Evolutionary conservation across 2,329 filamentous ascomycete species (phyloP).

Genomic region (Fusarium avenaceum): DNA sequence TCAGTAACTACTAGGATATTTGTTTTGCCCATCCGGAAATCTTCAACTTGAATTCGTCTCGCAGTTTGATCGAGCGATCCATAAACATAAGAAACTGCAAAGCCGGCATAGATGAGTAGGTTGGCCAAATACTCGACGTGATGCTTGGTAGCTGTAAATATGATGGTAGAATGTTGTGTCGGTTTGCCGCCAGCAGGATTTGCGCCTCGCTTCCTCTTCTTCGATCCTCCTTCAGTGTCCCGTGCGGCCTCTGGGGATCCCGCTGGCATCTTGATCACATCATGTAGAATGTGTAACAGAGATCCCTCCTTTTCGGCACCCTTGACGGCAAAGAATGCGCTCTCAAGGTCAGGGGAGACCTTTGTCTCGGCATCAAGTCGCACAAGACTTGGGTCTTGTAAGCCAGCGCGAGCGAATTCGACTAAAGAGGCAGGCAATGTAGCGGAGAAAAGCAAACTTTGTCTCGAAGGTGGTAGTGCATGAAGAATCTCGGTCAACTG

Average conservation of each 20-base stretch:
- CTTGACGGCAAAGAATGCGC: slow-evolving; percentile 94
- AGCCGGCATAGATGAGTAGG: slow-evolving; percentile 84
- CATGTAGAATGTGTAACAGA: slow-evolving; percentile 86
- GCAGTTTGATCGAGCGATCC: slow-evolving; percentile 95
- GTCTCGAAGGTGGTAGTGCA: slow-evolving; percentile 83
- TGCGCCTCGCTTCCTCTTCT: slow-evolving; percentile 78
- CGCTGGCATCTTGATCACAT: slow-evolving; percentile 91
- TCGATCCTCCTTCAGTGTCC: slow-evolving; percentile 63
- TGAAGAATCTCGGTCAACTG: slow-evolving; percentile 95
- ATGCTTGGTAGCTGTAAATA: slow-evolving; percentile 96
- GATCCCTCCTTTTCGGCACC: slow-evolving; percentile 94
- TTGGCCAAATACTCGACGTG: slow-evolving; percentile 93
- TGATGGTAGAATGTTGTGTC: slow-evolving; percentile 91
- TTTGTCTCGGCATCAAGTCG: slow-evolving; percentile 95
- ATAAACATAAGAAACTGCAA: slow-evolving; percentile 93
- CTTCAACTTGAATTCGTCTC: slow-evolving; percentile 89
- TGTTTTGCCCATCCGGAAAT: slow-evolving; percentile 85
- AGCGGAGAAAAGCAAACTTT: slow-evolving; percentile 95
- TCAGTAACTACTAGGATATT: slow-evolving; percentile 97
- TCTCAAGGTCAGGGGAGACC: slow-evolving; percentile 95
- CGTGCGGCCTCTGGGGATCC: slow-evolving; percentile 69
- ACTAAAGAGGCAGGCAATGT: slow-evolving; percentile 94
- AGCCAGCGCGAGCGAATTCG: slow-evolving; percentile 92
- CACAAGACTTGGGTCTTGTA: slow-evolving; percentile 92
- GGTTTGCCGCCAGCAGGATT: slow-evolving; percentile 73